phyloP scores from a whole-genome alignment of 768 basidiomycete species.

The Exidia glandulosa region DNA sequence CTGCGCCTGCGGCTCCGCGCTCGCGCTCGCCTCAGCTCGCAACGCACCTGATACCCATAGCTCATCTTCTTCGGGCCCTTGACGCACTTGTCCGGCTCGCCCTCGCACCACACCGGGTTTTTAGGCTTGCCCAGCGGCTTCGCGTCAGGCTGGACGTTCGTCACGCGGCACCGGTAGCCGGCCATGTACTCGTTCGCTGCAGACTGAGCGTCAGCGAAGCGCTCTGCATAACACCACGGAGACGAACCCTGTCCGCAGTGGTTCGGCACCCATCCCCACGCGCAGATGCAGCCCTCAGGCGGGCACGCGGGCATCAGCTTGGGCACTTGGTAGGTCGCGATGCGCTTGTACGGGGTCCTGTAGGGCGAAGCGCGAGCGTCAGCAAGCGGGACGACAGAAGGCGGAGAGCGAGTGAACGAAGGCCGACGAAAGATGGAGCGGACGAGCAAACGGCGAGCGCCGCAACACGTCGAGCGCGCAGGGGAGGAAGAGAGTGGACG shows the following conservation, averaged over 20 bases:
- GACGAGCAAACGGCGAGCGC: too few relatives aligned
- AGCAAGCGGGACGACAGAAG: too few relatives aligned
- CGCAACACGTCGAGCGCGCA: too few relatives aligned
- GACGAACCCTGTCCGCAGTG: not conserved
- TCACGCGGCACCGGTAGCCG: conserved; percentile 5
- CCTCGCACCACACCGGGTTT: conserved; percentile 7
- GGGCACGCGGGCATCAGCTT: conserved; percentile 5
- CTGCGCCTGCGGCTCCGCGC: too few relatives aligned
- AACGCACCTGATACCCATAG: not conserved
- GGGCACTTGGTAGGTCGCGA: conserved; percentile 3
- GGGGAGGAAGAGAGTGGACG: too few relatives aligned
- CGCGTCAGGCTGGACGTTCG: not conserved
- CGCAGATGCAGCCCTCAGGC: conserved; percentile 5
- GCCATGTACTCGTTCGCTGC: conserved; percentile 6
- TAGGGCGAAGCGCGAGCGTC: not conserved
- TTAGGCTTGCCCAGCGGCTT: not conserved
- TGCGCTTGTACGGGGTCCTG: conserved; percentile 6
- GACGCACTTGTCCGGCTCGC: conserved; percentile 1
- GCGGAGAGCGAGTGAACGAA: too few relatives aligned
- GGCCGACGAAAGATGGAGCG: too few relatives aligned
- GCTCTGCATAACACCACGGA: not conserved
- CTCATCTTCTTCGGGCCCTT: conserved; percentile 6
- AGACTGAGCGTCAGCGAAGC: not conserved
- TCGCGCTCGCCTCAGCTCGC: not conserved
- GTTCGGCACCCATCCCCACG: conserved; percentile 2